These are phyloP conservation scores for Endothia cerciana DNA, from an alignment of 2,329 filamentous ascomycete species.

Conservation along the genomic window DNA sequence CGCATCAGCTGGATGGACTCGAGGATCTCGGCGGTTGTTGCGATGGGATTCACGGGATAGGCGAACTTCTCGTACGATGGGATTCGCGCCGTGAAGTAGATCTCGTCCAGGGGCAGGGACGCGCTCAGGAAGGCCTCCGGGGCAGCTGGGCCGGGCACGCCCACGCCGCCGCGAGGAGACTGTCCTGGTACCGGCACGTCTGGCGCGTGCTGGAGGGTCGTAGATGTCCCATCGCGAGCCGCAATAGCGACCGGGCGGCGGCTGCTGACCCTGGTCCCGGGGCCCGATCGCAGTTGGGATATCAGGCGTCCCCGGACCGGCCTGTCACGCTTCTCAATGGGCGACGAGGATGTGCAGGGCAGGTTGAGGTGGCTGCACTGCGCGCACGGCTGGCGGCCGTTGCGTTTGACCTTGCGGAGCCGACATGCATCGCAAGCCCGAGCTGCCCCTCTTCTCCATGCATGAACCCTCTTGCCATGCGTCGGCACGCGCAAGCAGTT, in stretches of 20 bases:
- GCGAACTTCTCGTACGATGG: slow-evolving; percentile 48
- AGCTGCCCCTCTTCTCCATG: slow-evolving; percentile 2
- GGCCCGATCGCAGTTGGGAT: background rate
- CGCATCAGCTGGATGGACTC: slow-evolving; percentile 42
- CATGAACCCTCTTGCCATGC: background rate
- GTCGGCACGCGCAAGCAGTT: no score
- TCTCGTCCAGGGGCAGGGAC: slow-evolving; percentile 13
- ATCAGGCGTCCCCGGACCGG: background rate
- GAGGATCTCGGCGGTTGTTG: slow-evolving; percentile 45
- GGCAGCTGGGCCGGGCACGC: background rate
- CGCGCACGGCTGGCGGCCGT: slow-evolving; percentile 48
- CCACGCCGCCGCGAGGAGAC: background rate
- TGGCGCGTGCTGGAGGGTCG: no score
- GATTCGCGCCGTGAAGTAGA: slow-evolving; percentile 47
- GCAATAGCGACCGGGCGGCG: background rate
- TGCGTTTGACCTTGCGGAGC: slow-evolving; percentile 32
- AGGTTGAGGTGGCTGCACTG: slow-evolving; percentile 48
- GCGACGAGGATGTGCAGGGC: slow-evolving; percentile 48
- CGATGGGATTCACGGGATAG: slow-evolving; percentile 52
- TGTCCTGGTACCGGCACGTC: background rate
- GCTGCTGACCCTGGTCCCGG: background rate
- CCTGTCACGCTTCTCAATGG: slow-evolving; percentile 36
- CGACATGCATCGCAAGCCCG: slow-evolving; percentile 31
- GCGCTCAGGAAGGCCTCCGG: background rate
- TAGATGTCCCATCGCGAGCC: background rate